Evolutionary conservation across 441 rosid species (phyloP).

Genomic region (Biscutella laevigata): DNA sequence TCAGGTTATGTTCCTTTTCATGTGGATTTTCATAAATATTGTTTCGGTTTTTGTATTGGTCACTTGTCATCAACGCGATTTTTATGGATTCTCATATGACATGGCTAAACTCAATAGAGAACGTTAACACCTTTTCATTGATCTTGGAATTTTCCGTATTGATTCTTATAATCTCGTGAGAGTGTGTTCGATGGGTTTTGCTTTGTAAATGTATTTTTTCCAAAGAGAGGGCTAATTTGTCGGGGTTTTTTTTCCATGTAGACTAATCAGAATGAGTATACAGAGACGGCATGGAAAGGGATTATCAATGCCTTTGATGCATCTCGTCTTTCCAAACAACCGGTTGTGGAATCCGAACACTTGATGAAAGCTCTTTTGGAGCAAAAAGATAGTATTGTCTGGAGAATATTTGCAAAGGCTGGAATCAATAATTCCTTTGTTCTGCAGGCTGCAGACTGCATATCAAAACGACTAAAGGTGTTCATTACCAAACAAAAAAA

Average conservation of each 20-base stretch:
- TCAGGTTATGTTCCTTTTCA: conserved; percentile 30
- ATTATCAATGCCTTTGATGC: conserved; percentile 60
- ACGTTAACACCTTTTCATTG: too few relatives aligned
- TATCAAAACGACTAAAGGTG: conserved; percentile 72
- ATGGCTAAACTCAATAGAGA: not conserved
- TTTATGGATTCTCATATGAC: not conserved
- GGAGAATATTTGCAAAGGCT: conserved; percentile 70
- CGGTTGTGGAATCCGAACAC: conserved; percentile 74
- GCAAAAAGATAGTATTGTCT: conserved; percentile 82
- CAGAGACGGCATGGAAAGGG: conserved; percentile 95
- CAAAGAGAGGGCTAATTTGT: not conserved
- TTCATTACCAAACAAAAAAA: too few relatives aligned
- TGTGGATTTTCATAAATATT: not conserved
- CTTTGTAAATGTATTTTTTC: not conserved
- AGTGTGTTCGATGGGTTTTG: not conserved
- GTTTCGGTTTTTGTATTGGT: too few relatives aligned
- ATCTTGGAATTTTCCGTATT: not conserved
- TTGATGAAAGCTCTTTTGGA: conserved; percentile 87
- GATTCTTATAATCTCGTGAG: not conserved
- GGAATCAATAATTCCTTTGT: conserved; percentile 59
- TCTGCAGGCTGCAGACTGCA: conserved; percentile 62
- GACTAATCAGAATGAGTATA: conserved; percentile 61
- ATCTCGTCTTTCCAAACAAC: conserved; percentile 56
- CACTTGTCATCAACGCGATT: too few relatives aligned
- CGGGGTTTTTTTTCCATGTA: not conserved